Conservation (phyloP, 2,329 filamentous ascomycete genomes). For the Pezicula carpinea region DNA sequence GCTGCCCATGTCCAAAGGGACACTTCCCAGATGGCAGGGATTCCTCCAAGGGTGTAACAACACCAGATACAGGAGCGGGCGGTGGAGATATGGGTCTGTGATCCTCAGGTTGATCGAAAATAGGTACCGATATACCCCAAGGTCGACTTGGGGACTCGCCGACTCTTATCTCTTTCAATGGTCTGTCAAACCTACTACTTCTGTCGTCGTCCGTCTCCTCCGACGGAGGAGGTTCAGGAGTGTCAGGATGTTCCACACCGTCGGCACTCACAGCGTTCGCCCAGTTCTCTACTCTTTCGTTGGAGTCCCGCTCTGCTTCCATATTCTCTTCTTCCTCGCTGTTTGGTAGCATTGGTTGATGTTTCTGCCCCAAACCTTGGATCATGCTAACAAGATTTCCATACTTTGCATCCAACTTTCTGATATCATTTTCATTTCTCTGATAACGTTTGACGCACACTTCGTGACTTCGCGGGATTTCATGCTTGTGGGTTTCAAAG, state of each 20-base stretch:
- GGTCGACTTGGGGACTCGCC: slow-evolving; percentile 90
- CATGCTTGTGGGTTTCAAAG: slow-evolving; percentile 92
- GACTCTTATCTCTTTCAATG: slow-evolving; percentile 83
- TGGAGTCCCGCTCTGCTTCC: slow-evolving; percentile 48
- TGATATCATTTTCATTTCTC: slow-evolving; percentile 77
- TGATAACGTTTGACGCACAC: slow-evolving; percentile 88
- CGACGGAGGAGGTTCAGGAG: slow-evolving; percentile 32
- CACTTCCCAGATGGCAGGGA: slow-evolving; percentile 42
- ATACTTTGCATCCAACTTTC: slow-evolving; percentile 90
- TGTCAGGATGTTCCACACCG: slow-evolving; percentile 34
- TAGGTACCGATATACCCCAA: slow-evolving; percentile 84
- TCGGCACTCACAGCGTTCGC: slow-evolving; percentile 68
- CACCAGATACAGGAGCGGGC: slow-evolving; percentile 41
- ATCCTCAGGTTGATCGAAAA: slow-evolving; percentile 38
- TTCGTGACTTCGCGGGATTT: slow-evolving; percentile 88
- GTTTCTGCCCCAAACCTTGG: slow-evolving; percentile 78
- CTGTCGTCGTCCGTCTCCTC: slow-evolving; percentile 49
- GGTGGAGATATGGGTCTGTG: slow-evolving; percentile 50
- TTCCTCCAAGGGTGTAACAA: slow-evolving; percentile 22
- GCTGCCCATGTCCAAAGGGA: slow-evolving; percentile 41
- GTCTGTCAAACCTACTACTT: slow-evolving; percentile 74
- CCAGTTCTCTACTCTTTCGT: slow-evolving; percentile 79
- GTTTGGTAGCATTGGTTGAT: slow-evolving; percentile 77
- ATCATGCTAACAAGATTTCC: slow-evolving; percentile 87
- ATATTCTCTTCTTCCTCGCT: slow-evolving; percentile 37